Base-by-base conservation (phyloP, 345 rosid genomes). In the Physaria fendleri region DNA sequence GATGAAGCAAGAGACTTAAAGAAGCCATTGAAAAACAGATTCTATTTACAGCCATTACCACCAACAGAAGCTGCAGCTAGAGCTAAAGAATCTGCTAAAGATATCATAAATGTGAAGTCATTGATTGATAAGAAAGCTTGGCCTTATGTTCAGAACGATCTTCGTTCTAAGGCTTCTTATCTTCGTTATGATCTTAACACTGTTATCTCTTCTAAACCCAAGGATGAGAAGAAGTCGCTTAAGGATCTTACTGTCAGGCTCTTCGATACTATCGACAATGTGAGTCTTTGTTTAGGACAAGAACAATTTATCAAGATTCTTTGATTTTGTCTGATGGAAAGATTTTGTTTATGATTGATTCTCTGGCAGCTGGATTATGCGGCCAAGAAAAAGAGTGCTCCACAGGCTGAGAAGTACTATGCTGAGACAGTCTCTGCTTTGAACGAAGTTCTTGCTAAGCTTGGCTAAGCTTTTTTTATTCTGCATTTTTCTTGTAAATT, bases 161-260 rank as follows among this genome's bases (percentile, higher is more conserved):
- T 92, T 45, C 96, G 95, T 29, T 75, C 73, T 41, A 84, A 3
- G 75, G 84, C 97, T 12, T 54, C 27, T 54, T 84, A 84, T 52
- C 97, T 92, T 64, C 97, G 97, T 29, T 92, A 28, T 53, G 98
- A 92, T 38, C 93, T 92, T 68, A 88, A 92, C 76, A 92, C 97
- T 15, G 68, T 92, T 51, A 83, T 92, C 17, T 55, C 85, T 4
- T 41, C 97, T 17, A 88, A 86, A 77, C 30, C 97, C 37, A 88
- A 80, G 61, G 93, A 79, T 0, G 81, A 86, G 82, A 88, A 83
- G 77, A 64, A 88, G 71, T 3, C 65, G 34, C 89, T 92, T 60
- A 73, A 77, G 65, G 86, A 84, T 11, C 91, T 92, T 51, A 79
- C 84, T 0, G 75, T 75, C 5, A 88, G 81, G 71, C 97, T 92